Base-by-base conservation (phyloP, 2,329 filamentous ascomycete genomes). In the Alternaria burnsii region DNA sequence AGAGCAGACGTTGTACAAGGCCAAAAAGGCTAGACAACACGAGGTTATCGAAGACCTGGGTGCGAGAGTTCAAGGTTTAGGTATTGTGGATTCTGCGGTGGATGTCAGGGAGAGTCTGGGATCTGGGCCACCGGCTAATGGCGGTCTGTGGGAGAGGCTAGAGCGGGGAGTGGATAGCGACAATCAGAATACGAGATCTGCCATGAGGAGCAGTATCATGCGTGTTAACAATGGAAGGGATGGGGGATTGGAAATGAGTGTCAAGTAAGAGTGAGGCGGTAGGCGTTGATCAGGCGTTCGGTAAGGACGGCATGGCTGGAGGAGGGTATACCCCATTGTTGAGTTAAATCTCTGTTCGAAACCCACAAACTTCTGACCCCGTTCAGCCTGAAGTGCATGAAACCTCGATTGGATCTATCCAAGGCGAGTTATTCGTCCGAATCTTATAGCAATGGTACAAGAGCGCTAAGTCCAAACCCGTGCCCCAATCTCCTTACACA, bases 71-170 rank as follows among this genome's bases (percentile, higher is more conserved):
- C 73, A 71, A 36, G 71, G 74, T 1, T 55, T 78, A 3, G 74
- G 74, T 6, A 76, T 76, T 18, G 65, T 71, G 38, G 75, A 76
- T 28, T 69, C 69, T 4, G 69, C 69, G 11, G 63, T 72, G 22
- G 66, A 71, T 42, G 68, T 73, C 12, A 41, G 58, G 8, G 46
- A 52, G 7, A 28, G 20, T 26, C 9, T 47, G 14, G 22, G 41
- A 16, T 46, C 41, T 16, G 40, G 52, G 4, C 38, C 38, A 10
- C 40, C 41, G 28, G 26, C n/a, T 14, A 22, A 43, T 44, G 52
- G 28, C 20, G 40, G 41, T n/a, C 20, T 54, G 16, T 34, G 38
- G 40, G 52, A 41, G 22, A 26, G 52, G 12, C 4, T 48, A 24
- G 53, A 26, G 32, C 32, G 26, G 16, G 46, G 28, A 34, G 12